Conservation (phyloP, 1,139 yeast genomes). For the Spathaspora sp. region DNA sequence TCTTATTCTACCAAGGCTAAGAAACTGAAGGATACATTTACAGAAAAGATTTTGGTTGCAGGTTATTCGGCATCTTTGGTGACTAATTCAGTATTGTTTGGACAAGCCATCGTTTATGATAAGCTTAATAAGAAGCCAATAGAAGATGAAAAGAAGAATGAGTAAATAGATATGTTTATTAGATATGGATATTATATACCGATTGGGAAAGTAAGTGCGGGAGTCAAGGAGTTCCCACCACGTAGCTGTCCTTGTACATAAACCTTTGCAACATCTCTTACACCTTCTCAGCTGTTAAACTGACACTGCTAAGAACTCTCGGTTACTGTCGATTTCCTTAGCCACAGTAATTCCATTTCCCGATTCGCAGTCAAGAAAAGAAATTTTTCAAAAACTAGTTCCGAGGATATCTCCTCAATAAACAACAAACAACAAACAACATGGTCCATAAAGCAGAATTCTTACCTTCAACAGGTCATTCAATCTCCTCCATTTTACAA, state of each 20-base stretch:
- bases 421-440: background rate
- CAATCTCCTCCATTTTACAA: conserved; percentile 76
- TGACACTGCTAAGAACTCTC: no score
- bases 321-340: background rate
- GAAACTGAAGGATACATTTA: conserved; percentile 12
- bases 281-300: no score
- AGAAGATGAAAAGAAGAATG: conserved; percentile 8
- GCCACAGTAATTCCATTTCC: background rate
- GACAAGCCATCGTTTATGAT: conserved; percentile 31
- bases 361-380: background rate
- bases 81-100: conserved; percentile 33
- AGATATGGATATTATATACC: background rate
- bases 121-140: conserved; percentile 12
- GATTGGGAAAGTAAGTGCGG: background rate
- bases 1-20: conserved; percentile 25
- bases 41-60: conserved; percentile 32
- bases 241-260: background rate
- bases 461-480: conserved; percentile 55
- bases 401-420: background rate
- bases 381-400: background rate
- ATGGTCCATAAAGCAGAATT: conserved; percentile 70
- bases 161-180: conserved; percentile 1
- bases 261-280: background rate
- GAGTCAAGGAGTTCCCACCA: background rate
- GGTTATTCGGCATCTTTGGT: conserved; percentile 37